These are phyloP conservation scores for Epichloe aotearoae DNA, from an alignment of 2,329 filamentous ascomycete species.

Conservation along the genomic window DNA sequence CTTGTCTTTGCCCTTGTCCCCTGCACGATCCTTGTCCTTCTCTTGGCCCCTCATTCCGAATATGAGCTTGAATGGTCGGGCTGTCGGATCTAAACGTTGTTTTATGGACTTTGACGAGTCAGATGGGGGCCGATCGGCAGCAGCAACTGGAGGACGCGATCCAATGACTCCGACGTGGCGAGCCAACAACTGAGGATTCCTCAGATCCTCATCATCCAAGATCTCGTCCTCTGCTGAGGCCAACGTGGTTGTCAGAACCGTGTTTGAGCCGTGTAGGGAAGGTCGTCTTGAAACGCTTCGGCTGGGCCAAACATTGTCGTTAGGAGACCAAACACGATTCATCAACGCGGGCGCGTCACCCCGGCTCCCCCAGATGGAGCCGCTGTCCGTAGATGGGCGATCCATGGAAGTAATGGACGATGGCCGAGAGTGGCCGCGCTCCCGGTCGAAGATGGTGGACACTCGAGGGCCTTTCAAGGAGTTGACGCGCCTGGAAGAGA, in stretches of 20 bases:
- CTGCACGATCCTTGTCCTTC: conserved; percentile 19
- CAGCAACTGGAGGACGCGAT: conserved; percentile 46
- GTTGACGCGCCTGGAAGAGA: conserved; percentile 30
- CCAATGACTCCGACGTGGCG: conserved; percentile 63
- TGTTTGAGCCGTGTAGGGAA: conserved; percentile 66
- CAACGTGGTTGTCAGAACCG: conserved; percentile 44
- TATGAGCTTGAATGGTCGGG: conserved; percentile 74
- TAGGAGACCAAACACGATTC: conserved; percentile 50
- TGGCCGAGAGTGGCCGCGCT: conserved; percentile 49
- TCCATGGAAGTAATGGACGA: conserved; percentile 56
- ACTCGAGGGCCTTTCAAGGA: conserved; percentile 37
- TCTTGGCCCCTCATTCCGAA: conserved; percentile 32
- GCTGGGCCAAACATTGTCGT: conserved; percentile 38
- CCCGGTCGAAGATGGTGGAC: conserved; percentile 38
- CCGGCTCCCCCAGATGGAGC: conserved; percentile 57
- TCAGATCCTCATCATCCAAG: conserved; percentile 41
- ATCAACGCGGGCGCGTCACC: conserved; percentile 34
- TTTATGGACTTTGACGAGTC: conserved; percentile 27
- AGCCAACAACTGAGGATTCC: conserved; percentile 38
- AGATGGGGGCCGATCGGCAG: not conserved
- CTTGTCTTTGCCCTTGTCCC: conserved; percentile 26
- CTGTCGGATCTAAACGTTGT: conserved; percentile 69
- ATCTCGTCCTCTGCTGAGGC: conserved; percentile 54
- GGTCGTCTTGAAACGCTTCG: conserved; percentile 67
- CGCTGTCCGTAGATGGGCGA: conserved; percentile 65